Evolutionary conservation across 176 grass and related monocot species (phyloP), one percentile per base, ranked within the genome.

Genomic region (Avena eriantha): DNA sequence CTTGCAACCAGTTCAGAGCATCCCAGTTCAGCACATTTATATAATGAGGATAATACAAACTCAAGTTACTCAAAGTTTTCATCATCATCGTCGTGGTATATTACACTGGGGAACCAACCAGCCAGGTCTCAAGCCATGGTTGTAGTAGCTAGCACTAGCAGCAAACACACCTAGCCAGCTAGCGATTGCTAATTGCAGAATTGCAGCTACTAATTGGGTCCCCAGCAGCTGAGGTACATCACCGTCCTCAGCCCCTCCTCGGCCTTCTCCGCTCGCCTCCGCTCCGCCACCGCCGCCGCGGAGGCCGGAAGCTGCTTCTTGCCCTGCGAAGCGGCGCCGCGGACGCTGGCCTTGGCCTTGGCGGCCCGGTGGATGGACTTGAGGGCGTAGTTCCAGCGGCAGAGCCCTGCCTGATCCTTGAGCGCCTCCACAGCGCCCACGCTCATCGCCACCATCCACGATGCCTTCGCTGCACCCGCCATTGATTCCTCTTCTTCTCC

Each of bases 201-300:
- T 29, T 7, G n/a, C 12, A 21, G 35, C 3, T 31, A 47, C 65
- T 85, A 96, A 63, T 93, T 93, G 1, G 88, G 81, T 3, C 86
- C 84, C 92, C 95, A 94, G 83, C 84, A 89, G 64, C 89, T 93
- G 81, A 91, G 82, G 61, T 95, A 93, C 90, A 97, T 93, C 19
- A 93, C 84, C 0, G 89, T 93, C 55, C 90, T 88, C 77, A 97
- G 1, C 50, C 80, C 82, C 50, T 94, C 92, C 65, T 97, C 90
- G 3, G 84, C 73, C 79, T 79, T 91, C 33, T 83, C 86, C 11
- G 77, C 51, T 5, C 47, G 60, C 10, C 35, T 78, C 88, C 0
- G 56, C 67, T 50, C 68, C 10, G 34, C 83, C 47, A 69, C 78
- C n/a, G 69, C 55, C 2, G 88, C 36, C 8, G 81, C 77, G 0